Percentiles rank a stretch among this genome's conserved stretches.
Conservation (phyloP, 768 basidiomycete genomes). For the Chiua virens region DNA sequence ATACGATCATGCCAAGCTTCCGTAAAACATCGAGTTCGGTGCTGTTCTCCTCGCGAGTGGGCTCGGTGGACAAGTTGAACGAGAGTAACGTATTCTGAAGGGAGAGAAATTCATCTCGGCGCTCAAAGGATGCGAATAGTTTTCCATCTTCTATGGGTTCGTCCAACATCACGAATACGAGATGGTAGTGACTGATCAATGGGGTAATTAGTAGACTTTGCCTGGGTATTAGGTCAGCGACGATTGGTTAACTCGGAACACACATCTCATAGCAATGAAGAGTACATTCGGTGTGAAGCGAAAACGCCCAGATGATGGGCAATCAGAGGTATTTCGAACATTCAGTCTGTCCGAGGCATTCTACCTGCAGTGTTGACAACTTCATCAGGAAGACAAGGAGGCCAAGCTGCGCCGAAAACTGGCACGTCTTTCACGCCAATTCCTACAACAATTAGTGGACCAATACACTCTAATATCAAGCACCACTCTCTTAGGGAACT, state of each 20-base stretch:
- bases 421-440: slow-evolving; percentile 38
- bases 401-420: slow-evolving; percentile 53
- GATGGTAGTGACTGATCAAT: not conserved
- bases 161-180: slow-evolving; percentile 35
- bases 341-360: not conserved
- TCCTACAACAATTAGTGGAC: slow-evolving; percentile 6
- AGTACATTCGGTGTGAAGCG: slow-evolving; percentile 39
- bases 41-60: slow-evolving; percentile 43
- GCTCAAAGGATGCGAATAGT: slow-evolving; percentile 58
- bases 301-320: slow-evolving; percentile 42
- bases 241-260: no score
- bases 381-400: slow-evolving; percentile 39
- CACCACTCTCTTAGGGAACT: slow-evolving; percentile 74
- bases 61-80: slow-evolving; percentile 44
- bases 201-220: no score
- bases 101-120: slow-evolving; percentile 56
- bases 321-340: slow-evolving; percentile 21
- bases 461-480: slow-evolving; percentile 40
- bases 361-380: slow-evolving; percentile 1
- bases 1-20: slow-evolving; percentile 52
- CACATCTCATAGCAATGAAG: not conserved
- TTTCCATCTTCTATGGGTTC: slow-evolving; percentile 42
- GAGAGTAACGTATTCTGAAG: slow-evolving; percentile 52
- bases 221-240: slow-evolving; percentile 25
- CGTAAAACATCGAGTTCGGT: slow-evolving; percentile 42